Conservation (phyloP, 768 basidiomycete genomes). For the Lanmaoa rubissima region DNA sequence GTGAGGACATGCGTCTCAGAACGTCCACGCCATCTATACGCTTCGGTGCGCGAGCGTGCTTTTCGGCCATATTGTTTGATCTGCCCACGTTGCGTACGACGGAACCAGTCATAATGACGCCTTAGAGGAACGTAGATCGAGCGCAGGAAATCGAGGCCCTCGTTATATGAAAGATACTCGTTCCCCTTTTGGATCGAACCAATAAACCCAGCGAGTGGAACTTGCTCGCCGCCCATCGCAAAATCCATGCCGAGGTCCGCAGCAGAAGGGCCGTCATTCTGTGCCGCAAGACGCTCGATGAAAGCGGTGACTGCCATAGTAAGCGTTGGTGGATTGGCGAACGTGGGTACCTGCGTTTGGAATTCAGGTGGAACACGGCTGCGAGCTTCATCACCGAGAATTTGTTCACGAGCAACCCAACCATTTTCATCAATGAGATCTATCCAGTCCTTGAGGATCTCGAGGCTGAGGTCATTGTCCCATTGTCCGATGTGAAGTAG, state of each 20-base stretch:
- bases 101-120: constrained; percentile 96
- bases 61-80: constrained; percentile 86
- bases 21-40: constrained; percentile 92
- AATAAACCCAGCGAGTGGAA: constrained; percentile 39
- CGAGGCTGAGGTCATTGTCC: constrained; percentile 90
- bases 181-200: constrained; percentile 33
- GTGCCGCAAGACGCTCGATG: constrained; percentile 65
- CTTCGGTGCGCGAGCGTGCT: constrained; percentile 85
- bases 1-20: constrained; percentile 86
- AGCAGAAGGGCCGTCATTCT: constrained; percentile 46
- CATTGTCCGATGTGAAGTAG: constrained; percentile 86
- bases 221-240: constrained; percentile 50
- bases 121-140: constrained; percentile 83
- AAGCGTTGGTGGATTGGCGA: constrained; percentile 94
- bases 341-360: constrained; percentile 88
- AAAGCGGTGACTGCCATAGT: constrained; percentile 92
- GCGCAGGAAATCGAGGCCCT: constrained; percentile 66
- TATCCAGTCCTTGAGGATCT: constrained; percentile 90
- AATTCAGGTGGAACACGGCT: constrained; percentile 93
- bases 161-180: constrained; percentile 56
- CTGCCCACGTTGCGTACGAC: constrained; percentile 89
- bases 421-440: constrained; percentile 89
- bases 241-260: constrained; percentile 66
- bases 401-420: constrained; percentile 96
- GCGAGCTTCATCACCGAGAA: constrained; percentile 93